Evolutionary conservation across 257 asterid genomes (phyloP).

Genomic region (Parsonsia alboflavescens): DNA sequence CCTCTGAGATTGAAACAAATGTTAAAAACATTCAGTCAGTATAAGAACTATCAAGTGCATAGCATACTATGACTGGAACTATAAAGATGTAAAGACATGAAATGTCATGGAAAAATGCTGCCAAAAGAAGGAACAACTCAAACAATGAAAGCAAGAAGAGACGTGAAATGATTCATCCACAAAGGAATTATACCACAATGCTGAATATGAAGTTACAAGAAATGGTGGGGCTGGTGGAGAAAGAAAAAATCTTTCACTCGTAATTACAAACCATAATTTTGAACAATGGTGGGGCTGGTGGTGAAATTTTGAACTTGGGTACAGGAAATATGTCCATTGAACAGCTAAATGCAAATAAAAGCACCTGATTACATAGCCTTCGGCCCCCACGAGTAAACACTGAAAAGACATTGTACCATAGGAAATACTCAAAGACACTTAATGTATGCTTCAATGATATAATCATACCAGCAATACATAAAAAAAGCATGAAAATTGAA

Average conservation of each 20-base stretch:
- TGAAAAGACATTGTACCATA: not conserved
- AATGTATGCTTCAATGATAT: not conserved
- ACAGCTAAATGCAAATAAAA: not conserved
- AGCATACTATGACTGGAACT: not conserved
- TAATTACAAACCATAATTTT: not conserved
- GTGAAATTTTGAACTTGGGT: not conserved
- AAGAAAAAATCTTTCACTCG: not conserved
- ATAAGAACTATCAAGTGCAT: not conserved
- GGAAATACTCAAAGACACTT: not conserved
- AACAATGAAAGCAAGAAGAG: not conserved
- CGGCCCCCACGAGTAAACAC: not conserved
- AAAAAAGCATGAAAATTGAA: constrained; percentile 8
- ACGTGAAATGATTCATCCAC: not conserved
- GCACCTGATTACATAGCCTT: not conserved
- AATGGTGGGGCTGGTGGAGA: not conserved
- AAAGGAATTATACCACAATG: not conserved
- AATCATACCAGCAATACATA: not conserved
- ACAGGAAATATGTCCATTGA: not conserved
- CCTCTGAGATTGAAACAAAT: constrained; percentile 30
- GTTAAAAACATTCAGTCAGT: not conserved
- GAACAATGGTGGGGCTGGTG: no score
- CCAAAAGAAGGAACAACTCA: not conserved
- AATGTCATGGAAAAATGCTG: not conserved
- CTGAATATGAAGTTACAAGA: not conserved
- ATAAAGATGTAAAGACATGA: not conserved